A percentile compares a stretch with the other conserved stretches of the same genome.
Conservation (phyloP, 352 stramenopile species). For the Plasmopara viticola region DNA sequence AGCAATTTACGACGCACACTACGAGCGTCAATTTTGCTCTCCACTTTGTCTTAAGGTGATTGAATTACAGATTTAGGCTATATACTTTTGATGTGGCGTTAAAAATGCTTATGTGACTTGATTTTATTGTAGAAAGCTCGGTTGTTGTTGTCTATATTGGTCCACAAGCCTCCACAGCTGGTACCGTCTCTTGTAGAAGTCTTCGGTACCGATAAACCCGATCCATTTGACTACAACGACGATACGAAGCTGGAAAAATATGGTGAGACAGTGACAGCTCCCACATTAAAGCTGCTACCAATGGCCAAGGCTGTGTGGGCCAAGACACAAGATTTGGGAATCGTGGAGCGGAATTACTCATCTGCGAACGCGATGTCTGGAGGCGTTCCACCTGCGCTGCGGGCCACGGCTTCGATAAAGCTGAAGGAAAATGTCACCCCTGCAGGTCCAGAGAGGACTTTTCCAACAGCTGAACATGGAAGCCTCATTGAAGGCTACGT, state of each 20-base stretch:
- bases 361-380: slow-evolving; percentile 27
- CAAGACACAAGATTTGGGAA: slow-evolving; percentile 61
- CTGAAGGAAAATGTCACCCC: slow-evolving; percentile 45
- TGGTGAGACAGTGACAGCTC: neutral
- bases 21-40: slow-evolving; percentile 81
- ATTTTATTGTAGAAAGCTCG: slow-evolving; percentile 58
- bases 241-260: slow-evolving; percentile 14
- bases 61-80: neutral
- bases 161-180: slow-evolving; percentile 75
- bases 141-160: slow-evolving; percentile 51
- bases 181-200: slow-evolving; percentile 69
- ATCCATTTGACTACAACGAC: slow-evolving; percentile 57
- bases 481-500: slow-evolving; percentile 80
- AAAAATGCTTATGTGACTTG: neutral
- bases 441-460: slow-evolving; percentile 34
- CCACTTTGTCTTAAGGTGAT: slow-evolving; percentile 56
- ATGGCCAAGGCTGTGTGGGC: slow-evolving; percentile 63
- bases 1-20: slow-evolving; percentile 75
- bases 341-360: slow-evolving; percentile 50
- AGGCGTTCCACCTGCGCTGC: slow-evolving; percentile 16
- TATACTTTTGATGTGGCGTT: neutral
- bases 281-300: slow-evolving; percentile 19
- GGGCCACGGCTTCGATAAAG: slow-evolving; percentile 8
- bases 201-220: slow-evolving; percentile 72
- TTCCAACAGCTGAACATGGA: slow-evolving; percentile 49